These are phyloP conservation scores for Gnetum montanum DNA, from an alignment of 75 land plant species.

Conservation along the genomic window DNA sequence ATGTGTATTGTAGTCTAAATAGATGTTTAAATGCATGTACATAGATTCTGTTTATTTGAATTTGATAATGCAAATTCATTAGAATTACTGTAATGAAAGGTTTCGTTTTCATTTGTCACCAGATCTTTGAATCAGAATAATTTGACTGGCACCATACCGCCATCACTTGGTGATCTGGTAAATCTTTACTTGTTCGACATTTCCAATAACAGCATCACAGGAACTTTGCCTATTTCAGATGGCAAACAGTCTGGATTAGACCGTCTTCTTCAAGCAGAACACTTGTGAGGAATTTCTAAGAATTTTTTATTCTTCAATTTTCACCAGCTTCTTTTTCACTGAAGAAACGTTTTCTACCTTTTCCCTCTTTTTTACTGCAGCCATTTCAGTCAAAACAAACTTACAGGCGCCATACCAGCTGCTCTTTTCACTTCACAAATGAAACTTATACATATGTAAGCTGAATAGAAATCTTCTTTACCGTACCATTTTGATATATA, in stretches of 20 bases:
- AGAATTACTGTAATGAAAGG: no score
- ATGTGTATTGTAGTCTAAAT: background rate
- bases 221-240: constrained; percentile 50
- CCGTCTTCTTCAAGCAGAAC: constrained; percentile 43
- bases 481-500: no score
- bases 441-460: constrained; percentile 54
- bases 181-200: constrained; percentile 66
- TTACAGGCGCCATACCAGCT: constrained; percentile 53
- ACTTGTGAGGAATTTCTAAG: constrained; percentile 37
- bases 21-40: background rate
- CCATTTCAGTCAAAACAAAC: constrained; percentile 66
- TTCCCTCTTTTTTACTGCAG: constrained; percentile 18
- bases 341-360: background rate
- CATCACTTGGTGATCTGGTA: constrained; percentile 49
- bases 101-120: background rate
- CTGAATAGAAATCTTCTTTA: no score
- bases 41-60: background rate
- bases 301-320: background rate
- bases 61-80: background rate
- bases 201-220: constrained; percentile 52
- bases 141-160: constrained; percentile 48
- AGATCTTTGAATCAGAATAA: constrained; percentile 68
- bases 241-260: constrained; percentile 34
- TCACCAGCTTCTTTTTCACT: no score
- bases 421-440: constrained; percentile 45